Evolutionary conservation across 2,329 filamentous ascomycete species (phyloP).

Genomic region (Lecanosticta acicola): DNA sequence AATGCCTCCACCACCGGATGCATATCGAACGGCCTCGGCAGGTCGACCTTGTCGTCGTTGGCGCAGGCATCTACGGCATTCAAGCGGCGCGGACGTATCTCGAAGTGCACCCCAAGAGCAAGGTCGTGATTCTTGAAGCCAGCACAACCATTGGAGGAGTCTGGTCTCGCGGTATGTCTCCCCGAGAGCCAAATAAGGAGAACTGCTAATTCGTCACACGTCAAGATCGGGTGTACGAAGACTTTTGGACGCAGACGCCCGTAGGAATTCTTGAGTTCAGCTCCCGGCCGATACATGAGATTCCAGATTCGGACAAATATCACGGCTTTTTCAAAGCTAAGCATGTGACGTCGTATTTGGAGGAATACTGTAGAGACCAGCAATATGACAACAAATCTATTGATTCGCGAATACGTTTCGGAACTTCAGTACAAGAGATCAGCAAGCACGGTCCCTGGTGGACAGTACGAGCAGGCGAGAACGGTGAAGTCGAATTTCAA

Average conservation of each 20-base stretch:
- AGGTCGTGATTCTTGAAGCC: slow-evolving; percentile 20
- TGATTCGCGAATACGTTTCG: slow-evolving; percentile 15
- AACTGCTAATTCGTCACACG: background rate
- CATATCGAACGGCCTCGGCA: background rate
- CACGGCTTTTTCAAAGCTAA: slow-evolving; percentile 24
- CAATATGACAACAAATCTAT: slow-evolving; percentile 18
- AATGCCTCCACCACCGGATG: background rate
- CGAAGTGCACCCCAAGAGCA: slow-evolving; percentile 16
- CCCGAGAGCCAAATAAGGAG: background rate
- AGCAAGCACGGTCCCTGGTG: background rate
- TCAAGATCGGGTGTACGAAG: slow-evolving; percentile 24
- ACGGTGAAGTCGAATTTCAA: background rate
- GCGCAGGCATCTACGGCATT: slow-evolving; percentile 18
- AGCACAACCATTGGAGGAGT: slow-evolving; percentile 12
- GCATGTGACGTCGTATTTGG: slow-evolving; percentile 24
- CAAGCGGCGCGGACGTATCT: slow-evolving; percentile 21
- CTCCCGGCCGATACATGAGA: slow-evolving; percentile 17
- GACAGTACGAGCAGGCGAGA: background rate
- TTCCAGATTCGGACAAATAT: slow-evolving; percentile 14
- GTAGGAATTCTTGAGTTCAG: slow-evolving; percentile 24
- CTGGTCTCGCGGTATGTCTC: slow-evolving; percentile 5
- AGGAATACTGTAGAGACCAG: slow-evolving; percentile 25
- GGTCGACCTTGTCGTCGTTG: slow-evolving; percentile 8
- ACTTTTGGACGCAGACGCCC: slow-evolving; percentile 28
- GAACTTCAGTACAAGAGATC: background rate